These are phyloP conservation scores for Teunomyces barrocoloradensis DNA, from an alignment of 805 yeast species.

Conservation along the genomic window DNA sequence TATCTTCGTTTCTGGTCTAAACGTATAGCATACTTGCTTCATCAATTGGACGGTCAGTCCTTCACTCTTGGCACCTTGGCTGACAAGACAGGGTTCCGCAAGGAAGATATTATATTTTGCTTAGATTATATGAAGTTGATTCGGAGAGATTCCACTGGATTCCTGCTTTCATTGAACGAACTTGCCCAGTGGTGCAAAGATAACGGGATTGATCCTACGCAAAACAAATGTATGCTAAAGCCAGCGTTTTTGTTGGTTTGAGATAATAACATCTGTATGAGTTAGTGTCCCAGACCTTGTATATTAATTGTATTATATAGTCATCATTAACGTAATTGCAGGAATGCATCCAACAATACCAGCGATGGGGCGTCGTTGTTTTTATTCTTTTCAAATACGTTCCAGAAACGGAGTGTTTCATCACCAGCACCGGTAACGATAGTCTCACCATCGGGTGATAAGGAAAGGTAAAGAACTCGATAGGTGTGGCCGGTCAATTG, in stretches of 20 bases:
- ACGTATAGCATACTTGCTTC: slow-evolving; percentile 22
- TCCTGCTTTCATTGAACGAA: slow-evolving; percentile 19
- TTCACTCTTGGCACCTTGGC: slow-evolving; percentile 52
- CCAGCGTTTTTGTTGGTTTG: slow-evolving; percentile 26
- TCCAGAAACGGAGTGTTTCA: slow-evolving; percentile 95
- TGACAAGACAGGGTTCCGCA: slow-evolving; percentile 58
- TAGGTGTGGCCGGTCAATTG: slow-evolving; percentile 92
- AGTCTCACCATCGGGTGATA: slow-evolving; percentile 95
- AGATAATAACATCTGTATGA: background rate
- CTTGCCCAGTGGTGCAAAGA: slow-evolving; percentile 28
- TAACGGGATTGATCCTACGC: slow-evolving; percentile 21
- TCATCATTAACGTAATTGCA: slow-evolving; percentile 55
- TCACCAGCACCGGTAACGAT: slow-evolving; percentile 99
- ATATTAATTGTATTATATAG: slow-evolving; percentile 3
- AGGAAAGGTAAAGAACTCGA: slow-evolving; percentile 81
- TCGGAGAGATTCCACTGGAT: slow-evolving; percentile 7
- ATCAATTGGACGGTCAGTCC: slow-evolving; percentile 3
- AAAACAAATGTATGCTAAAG: slow-evolving; percentile 27
- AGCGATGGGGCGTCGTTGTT: slow-evolving; percentile 57
- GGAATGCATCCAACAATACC: slow-evolving; percentile 69
- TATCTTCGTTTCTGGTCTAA: slow-evolving; percentile 77
- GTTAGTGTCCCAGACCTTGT: background rate
- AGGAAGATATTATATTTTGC: slow-evolving; percentile 58
- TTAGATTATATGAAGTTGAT: slow-evolving; percentile 51
- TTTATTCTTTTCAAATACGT: slow-evolving; percentile 78